Base-by-base conservation (phyloP, 352 stramenopile species). In the Halophytophthora batemanensis region DNA sequence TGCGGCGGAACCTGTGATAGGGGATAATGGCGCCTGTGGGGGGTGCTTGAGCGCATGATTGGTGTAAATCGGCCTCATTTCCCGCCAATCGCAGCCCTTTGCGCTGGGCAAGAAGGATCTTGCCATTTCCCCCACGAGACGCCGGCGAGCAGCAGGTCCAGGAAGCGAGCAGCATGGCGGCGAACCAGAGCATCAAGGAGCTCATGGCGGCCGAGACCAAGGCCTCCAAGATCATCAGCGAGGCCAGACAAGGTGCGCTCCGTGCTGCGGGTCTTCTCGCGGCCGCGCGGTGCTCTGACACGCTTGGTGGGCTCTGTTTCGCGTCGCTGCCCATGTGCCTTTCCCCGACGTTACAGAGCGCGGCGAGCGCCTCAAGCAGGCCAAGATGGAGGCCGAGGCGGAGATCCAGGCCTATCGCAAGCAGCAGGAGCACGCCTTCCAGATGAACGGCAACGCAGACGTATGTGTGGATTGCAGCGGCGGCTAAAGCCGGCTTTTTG, bases 141-240 rank as follows among this genome's bases (percentile, higher is more conserved):
- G 14, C 3, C 3, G 33, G 34, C 64, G 59, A 61, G 50, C 64
- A 56, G 55, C 37, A 49, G 56, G 21, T 37, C 19, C 5, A 19
- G 41, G 15, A 66, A 56, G 25, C 25, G 25, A 31, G 25, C 25
- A 8, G 4, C 2, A 94, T 94, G 83, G 78, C 83, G 38, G 75
- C 75, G 57, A 90, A 94, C 64, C 76, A 91, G 61, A 91, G 83
- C 62, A 94, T 92, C 56, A 90, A 95, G 69, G 86, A 95, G 78
- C 77, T 95, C 33, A 91, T 93, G 74, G 80, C 83, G 43, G 86
- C 86, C 50, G 86, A 95, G 76, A 90, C 76, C 42, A 95, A 93
- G 74, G 83, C 86, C n/a, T 93, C 82, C 53, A 88, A 92, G 62
- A 90, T 95, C 69, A 91, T 95, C 48, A 90, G 77, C 54, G 86